Percentiles rank a stretch among this genome's conserved stretches.
Conservation (phyloP, 192 early-diverging fungal genomes). For the Podila verticillata region DNA sequence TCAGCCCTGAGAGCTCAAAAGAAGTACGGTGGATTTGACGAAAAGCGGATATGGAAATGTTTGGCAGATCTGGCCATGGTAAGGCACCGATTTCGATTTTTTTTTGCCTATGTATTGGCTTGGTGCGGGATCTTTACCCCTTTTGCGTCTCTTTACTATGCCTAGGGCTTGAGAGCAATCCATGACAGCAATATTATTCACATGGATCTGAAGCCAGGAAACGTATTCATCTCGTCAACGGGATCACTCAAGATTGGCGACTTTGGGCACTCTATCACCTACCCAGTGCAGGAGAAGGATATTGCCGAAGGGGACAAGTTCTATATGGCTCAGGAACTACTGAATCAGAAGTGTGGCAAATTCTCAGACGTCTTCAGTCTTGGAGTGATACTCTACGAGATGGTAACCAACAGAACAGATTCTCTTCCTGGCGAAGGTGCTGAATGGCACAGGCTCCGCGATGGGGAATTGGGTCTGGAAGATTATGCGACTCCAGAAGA, state of each 20-base stretch:
- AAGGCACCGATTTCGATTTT: background rate
- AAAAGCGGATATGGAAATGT: constrained; percentile 79
- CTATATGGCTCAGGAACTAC: constrained; percentile 91
- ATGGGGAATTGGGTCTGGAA: constrained; percentile 66
- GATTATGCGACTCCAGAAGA: constrained; percentile 53
- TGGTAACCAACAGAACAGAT: constrained; percentile 73
- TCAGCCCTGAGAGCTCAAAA: constrained; percentile 32
- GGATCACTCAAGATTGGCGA: constrained; percentile 87
- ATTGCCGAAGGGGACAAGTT: constrained; percentile 89
- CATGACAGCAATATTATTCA: constrained; percentile 81
- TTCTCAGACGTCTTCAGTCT: constrained; percentile 94
- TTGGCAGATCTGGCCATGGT: constrained; percentile 68
- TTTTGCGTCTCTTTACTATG: background rate
- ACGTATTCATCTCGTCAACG: constrained; percentile 77
- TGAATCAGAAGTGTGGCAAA: constrained; percentile 74
- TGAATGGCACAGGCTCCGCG: constrained; percentile 86
- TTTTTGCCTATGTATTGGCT: background rate
- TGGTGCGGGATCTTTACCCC: background rate
- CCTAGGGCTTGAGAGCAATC: constrained; percentile 73
- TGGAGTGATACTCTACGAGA: constrained; percentile 90
- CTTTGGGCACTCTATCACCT: constrained; percentile 83
- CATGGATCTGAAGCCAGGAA: constrained; percentile 91
- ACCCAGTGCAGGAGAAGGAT: constrained; percentile 68
- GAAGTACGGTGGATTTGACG: constrained; percentile 55
- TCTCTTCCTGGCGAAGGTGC: constrained; percentile 89